Base-by-base conservation (phyloP, 2,329 filamentous ascomycete genomes). In the Dryadomyces quercivorus region DNA sequence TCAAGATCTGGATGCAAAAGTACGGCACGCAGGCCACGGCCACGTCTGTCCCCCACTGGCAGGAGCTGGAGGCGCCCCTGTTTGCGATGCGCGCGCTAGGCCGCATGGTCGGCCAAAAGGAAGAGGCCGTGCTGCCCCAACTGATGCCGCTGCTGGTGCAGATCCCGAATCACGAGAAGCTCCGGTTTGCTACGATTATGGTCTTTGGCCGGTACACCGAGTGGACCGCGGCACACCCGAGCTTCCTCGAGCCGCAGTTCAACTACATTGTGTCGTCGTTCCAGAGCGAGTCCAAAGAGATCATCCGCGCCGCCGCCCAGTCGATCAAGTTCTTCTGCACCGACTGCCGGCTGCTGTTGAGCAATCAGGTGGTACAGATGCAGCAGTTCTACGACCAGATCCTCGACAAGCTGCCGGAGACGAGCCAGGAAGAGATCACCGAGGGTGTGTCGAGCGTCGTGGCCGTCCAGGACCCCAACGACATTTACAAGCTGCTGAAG, bases 101-200 rank as follows among this genome's bases (percentile, higher is more conserved):
- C 5, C 85, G 91, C 56, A 95, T 97, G 89, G 92, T 98, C 13
- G 86, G 92, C 54, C 84, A 84, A 56, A 86, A 95, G 50, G 93
- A 98, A 69, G 85, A 77, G 60, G 83, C 88, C 43, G 88, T 98
- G 62, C 76, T 98, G 44, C 88, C 90, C 3, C 88, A 92, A 64
- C 82, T 98, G 16, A 95, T 98, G 72, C 91, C 91, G 18, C 76
- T 98, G 55, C 82, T 98, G 59, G 89, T 95, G 12, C 88, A 94
- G 65, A 95, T 98, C 57, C 93, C 93, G 0, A 85, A 88, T 64
- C 93, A 98, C 63, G 89, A 97, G 70, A 98, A 97, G 73, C 80
- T 98, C n/a, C 88, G 91, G 8, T 98, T 98, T 70, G 92, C 95
- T 59, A 92, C 92, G 6, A 95, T 97, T 64, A 96, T 98, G 90